phyloP scores from a whole-genome alignment of 164 flowering plant species.

The Nymphaea thermarum region DNA sequence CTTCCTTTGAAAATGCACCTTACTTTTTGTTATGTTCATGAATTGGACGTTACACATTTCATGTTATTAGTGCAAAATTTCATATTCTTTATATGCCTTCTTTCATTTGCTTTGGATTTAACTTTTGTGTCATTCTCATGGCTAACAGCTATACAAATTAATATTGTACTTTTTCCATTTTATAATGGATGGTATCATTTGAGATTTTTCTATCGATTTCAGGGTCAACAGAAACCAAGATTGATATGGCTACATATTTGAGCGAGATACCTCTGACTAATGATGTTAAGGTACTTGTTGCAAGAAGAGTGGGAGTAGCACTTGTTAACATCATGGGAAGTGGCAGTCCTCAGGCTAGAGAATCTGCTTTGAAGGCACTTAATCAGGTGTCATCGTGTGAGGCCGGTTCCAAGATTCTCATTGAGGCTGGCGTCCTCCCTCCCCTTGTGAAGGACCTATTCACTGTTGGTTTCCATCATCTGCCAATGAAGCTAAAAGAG shows the following conservation, averaged over 20 bases:
- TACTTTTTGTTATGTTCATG: no score
- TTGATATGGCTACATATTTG: conserved; percentile 72
- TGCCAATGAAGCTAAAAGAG: conserved; percentile 83
- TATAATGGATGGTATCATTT: background rate
- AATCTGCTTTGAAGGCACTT: conserved; percentile 79
- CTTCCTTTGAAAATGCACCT: no score
- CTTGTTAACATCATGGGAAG: conserved; percentile 62
- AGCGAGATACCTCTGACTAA: conserved; percentile 75
- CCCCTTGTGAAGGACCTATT: conserved; percentile 84
- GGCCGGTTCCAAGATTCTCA: conserved; percentile 57
- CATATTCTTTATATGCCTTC: no score
- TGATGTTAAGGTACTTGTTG: conserved; percentile 77
- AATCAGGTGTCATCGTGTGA: conserved; percentile 84
- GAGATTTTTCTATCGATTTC: conserved; percentile 9
- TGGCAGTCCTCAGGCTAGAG: conserved; percentile 53
- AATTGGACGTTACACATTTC: no score
- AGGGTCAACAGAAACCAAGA: conserved; percentile 76
- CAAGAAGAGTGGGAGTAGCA: conserved; percentile 60
- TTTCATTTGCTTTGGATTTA: no score
- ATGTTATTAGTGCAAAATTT: no score
- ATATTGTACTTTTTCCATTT: background rate
- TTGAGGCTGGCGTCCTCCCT: conserved; percentile 80
- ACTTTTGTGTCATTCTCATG: no score
- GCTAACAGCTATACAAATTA: background rate
- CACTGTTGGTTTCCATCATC: conserved; percentile 60